Evolutionary conservation across 768 basidiomycete species (phyloP).

Genomic region (Heimioporus sp.): DNA sequence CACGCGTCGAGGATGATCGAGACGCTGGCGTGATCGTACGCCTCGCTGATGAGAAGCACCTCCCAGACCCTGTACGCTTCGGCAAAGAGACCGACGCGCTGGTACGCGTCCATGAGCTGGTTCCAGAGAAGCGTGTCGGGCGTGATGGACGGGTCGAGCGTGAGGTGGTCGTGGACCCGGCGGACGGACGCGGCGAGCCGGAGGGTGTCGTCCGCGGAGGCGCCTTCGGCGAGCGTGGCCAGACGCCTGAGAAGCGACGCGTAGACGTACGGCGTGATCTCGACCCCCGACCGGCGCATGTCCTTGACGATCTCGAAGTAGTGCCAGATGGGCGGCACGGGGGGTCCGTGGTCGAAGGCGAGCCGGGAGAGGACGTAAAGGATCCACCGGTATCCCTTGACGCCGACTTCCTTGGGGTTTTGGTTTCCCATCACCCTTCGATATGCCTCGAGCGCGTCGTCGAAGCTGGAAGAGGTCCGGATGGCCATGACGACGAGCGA

Average conservation of each 20-base stretch:
- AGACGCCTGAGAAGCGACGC: constrained; percentile 63
- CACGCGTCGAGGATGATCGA: constrained; percentile 88
- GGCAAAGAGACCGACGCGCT: constrained; percentile 66
- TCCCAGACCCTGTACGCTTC: constrained; percentile 84
- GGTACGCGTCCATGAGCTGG: constrained; percentile 87
- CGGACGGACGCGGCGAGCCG: constrained; percentile 51
- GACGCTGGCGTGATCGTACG: constrained; percentile 61
- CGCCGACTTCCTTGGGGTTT: constrained; percentile 41
- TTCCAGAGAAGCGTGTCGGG: constrained; percentile 75
- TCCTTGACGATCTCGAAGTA: constrained; percentile 79
- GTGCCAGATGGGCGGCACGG: constrained; percentile 44
- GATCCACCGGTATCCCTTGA: constrained; percentile 60
- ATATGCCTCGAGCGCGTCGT: constrained; percentile 67
- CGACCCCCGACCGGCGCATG: constrained; percentile 67
- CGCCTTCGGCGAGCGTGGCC: constrained; percentile 39
- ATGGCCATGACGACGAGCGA: constrained; percentile 65
- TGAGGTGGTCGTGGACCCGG: constrained; percentile 71
- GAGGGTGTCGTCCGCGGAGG: constrained; percentile 20
- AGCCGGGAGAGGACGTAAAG: constrained; percentile 62
- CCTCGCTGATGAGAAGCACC: constrained; percentile 55
- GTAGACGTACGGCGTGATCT: constrained; percentile 59
- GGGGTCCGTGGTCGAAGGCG: constrained; percentile 41
- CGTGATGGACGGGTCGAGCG: constrained; percentile 73
- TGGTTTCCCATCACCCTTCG: constrained; percentile 31
- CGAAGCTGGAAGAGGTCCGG: constrained; percentile 50